Percentiles rank a stretch among this genome's conserved stretches.
phyloP scores from a whole-genome alignment of 2,329 filamentous ascomycete species.

The Verticillium zaregamsianum region DNA sequence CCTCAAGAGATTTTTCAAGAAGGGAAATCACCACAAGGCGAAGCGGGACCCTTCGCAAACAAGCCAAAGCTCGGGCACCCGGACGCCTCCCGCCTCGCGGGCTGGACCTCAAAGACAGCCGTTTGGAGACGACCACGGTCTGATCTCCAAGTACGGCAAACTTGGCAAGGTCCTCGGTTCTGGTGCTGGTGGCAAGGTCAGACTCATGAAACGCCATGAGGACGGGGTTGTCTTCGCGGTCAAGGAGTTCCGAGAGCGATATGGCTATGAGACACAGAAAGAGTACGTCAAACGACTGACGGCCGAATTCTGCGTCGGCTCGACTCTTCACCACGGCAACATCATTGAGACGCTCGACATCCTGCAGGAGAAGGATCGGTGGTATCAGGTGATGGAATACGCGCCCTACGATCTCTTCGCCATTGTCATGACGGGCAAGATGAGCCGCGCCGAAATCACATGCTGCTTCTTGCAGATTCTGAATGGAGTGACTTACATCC shows the following conservation, averaged over 20 bases:
- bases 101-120: constrained; percentile 46
- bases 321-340: constrained; percentile 93
- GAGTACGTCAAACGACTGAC: constrained; percentile 99
- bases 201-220: constrained; percentile 87
- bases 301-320: constrained; percentile 96
- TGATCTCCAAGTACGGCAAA: constrained; percentile 91
- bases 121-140: constrained; percentile 89
- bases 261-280: constrained; percentile 88
- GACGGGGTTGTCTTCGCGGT: constrained; percentile 95
- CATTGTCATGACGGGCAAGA: constrained; percentile 98
- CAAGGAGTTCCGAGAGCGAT: constrained; percentile 90
- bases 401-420: constrained; percentile 94
- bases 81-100: constrained; percentile 42
- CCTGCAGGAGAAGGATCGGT: constrained; percentile 86
- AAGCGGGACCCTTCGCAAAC: constrained; percentile 49
- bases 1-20: constrained; percentile 93
- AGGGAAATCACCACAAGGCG: constrained; percentile 64
- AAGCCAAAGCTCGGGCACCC: constrained; percentile 33
- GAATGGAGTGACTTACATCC: constrained; percentile 89
- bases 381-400: constrained; percentile 99
- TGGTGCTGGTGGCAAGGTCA: constrained; percentile 89
- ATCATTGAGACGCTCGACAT: constrained; percentile 98
- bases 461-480: constrained; percentile 94
- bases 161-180: constrained; percentile 91
- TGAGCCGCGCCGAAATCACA: constrained; percentile 84